Conservation (phyloP, 331 rosid species). For the Acacia concinna region DNA sequence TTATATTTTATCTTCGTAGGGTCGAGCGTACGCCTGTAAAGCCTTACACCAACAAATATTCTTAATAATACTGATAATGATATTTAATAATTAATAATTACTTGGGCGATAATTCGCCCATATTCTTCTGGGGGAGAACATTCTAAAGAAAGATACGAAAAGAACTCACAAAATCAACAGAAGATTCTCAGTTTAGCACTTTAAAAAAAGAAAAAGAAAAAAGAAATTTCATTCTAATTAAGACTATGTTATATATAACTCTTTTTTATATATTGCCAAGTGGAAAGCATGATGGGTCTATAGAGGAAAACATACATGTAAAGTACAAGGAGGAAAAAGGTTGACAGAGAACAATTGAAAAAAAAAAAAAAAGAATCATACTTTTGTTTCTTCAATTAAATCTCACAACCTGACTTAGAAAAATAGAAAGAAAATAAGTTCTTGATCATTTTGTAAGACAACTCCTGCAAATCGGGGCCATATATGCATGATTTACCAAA, state of each 20-base stretch:
- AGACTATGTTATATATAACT: too few species aligned
- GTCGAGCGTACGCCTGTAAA: neutral
- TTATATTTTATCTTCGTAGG: neutral
- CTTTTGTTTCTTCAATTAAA: neutral
- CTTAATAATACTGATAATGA: neutral
- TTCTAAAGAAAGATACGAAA: neutral
- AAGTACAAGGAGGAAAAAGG: too few species aligned
- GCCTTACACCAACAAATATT: neutral
- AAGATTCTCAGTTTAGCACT: neutral
- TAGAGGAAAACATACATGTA: neutral
- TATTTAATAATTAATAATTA: neutral
- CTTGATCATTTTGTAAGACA: too few species aligned
- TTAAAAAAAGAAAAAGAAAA: too few species aligned
- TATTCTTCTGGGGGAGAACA: neutral
- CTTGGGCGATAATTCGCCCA: neutral
- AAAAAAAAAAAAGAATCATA: too few species aligned
- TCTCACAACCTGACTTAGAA: neutral
- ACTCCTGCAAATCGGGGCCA: too few species aligned
- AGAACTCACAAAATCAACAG: neutral
- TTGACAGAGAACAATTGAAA: too few species aligned
- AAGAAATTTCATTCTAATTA: too few species aligned
- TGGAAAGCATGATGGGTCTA: neutral
- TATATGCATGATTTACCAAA: too few species aligned
- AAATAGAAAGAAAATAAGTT: too few species aligned
- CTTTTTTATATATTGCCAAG: neutral